These are phyloP conservation scores for Alternaria metachromatica DNA, from an alignment of 2,329 filamentous ascomycete genomes.

Conservation along the genomic window DNA sequence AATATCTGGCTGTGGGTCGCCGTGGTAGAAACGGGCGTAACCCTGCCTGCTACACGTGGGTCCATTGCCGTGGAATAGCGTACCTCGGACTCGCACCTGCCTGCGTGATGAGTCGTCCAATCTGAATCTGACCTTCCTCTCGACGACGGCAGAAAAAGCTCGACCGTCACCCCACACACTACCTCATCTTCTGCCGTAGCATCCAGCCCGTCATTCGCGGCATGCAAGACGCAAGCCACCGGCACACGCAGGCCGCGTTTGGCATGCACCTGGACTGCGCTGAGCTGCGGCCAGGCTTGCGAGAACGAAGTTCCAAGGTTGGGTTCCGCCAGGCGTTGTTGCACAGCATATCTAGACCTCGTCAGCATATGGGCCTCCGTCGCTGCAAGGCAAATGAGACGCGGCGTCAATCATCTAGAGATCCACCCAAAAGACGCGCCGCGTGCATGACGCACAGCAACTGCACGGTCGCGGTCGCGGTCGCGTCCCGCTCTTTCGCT, in stretches of 20 bases:
- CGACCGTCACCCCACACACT: slow-evolving; percentile 4
- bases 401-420: slow-evolving; percentile 9
- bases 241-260: slow-evolving; percentile 15
- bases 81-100: slow-evolving; percentile 8
- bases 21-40: slow-evolving; percentile 12
- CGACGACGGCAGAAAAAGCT: not conserved
- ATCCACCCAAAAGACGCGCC: slow-evolving; percentile 6
- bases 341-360: slow-evolving; percentile 20
- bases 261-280: slow-evolving; percentile 8
- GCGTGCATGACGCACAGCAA: slow-evolving; percentile 31
- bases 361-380: slow-evolving; percentile 3
- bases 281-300: slow-evolving; percentile 16
- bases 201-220: slow-evolving; percentile 3
- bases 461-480: slow-evolving; percentile 17
- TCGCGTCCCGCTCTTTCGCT: slow-evolving; percentile 9
- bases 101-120: slow-evolving; percentile 5
- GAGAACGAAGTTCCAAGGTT: slow-evolving; percentile 19
- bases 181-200: slow-evolving; percentile 13
- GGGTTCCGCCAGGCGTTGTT: slow-evolving; percentile 28
- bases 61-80: slow-evolving; percentile 17
- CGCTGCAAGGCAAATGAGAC: slow-evolving; percentile 11
- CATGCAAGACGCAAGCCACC: slow-evolving; percentile 21
- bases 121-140: not conserved
- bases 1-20: slow-evolving; percentile 15
- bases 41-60: slow-evolving; percentile 26